Percentiles rank a stretch among this genome's conserved stretches.
phyloP scores from a whole-genome alignment of 2,329 filamentous ascomycete species.

The Xylaria sp. region DNA sequence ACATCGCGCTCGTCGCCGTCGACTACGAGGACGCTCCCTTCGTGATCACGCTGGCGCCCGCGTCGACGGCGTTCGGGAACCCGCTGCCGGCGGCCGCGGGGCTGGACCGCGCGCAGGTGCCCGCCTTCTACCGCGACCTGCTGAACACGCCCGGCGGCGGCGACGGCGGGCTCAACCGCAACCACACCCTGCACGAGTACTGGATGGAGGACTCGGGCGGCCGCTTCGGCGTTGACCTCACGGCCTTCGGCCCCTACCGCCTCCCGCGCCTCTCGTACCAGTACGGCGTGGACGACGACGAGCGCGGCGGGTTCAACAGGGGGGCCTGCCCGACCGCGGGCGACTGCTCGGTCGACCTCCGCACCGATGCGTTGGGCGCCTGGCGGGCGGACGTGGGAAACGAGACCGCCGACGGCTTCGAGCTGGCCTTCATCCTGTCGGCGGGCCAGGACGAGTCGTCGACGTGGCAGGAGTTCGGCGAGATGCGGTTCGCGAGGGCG shows the following conservation, averaged over 20 bases:
- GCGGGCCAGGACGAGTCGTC: slow-evolving; percentile 58
- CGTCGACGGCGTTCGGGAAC: slow-evolving; percentile 54
- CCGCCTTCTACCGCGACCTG: slow-evolving; percentile 53
- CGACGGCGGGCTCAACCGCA: slow-evolving; percentile 52
- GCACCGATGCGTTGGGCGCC: slow-evolving; percentile 50
- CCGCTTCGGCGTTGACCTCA: slow-evolving; percentile 55
- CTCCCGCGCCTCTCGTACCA: slow-evolving; percentile 51
- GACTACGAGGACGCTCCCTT: slow-evolving; percentile 55
- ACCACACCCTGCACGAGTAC: slow-evolving; percentile 58
- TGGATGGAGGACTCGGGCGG: slow-evolving; percentile 61
- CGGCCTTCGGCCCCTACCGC: slow-evolving; percentile 54
- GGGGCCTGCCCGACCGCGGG: slow-evolving; percentile 48
- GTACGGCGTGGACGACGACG: slow-evolving; percentile 53
- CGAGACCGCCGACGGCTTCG: slow-evolving; percentile 49
- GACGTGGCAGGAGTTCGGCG: slow-evolving; percentile 60
- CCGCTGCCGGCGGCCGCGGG: slow-evolving; percentile 48
- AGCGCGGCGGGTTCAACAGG: slow-evolving; percentile 45
- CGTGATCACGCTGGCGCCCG: slow-evolving; percentile 48
- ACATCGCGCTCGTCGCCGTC: slow-evolving; percentile 56
- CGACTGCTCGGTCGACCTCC: slow-evolving; percentile 50
- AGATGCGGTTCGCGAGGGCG: slow-evolving; percentile 52
- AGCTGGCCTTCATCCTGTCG: slow-evolving; percentile 57
- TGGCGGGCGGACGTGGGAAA: slow-evolving; percentile 57
- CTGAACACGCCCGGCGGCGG: slow-evolving; percentile 53
- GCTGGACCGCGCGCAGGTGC: slow-evolving; percentile 49